Evolutionary conservation across 805 yeast genomes (phyloP), one percentile per base, ranked within the genome.

Genomic region (Saturnispora dispora): DNA sequence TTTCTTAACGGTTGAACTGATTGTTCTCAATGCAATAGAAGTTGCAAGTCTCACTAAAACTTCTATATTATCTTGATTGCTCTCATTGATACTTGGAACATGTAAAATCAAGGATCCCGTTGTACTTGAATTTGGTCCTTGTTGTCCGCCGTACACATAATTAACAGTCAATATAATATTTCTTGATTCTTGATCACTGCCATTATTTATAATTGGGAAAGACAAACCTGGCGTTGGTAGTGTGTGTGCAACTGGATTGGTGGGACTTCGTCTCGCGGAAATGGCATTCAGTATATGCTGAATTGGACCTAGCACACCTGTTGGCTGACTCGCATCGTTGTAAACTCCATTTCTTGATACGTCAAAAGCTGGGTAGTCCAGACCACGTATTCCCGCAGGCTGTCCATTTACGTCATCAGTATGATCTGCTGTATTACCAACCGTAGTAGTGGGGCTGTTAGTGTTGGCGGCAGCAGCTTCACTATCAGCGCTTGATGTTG

Each of bases 21-120:
- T 77, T 15, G 87, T 79, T 39, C 83, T 69, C 62, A 82, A 72
- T 1, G 89, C 89, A 64, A 84, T 74, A 25, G 81, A 79, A 0
- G 90, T 82, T 2, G 89, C 88, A 52, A 84, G 66, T 27, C 82
- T 71, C 11, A 85, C 77, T 50, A 84, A 71, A 35, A 77, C 79
- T 59, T 79, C 82, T 32, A 83, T 69, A 35, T 78, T 73, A 36
- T 76, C 74, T n/a, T 81, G 83, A 49, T 82, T 79, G 30, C 81
- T 71, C 52, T 79, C 78, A 17, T 73, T 65, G 42, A 79, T 79
- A 58, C 82, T 81, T n/a, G 89, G 87, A 30, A 84, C 78, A 40
- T 82, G 78, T 58, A 84, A 66, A 33, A 82, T 74, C 35, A 84
- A 68, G 1, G 85, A 76, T 0, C 88, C 88, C 0, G 80, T 68